These are phyloP conservation scores for Hortaea werneckii DNA, from an alignment of 2,329 filamentous ascomycete genomes.

Conservation along the genomic window DNA sequence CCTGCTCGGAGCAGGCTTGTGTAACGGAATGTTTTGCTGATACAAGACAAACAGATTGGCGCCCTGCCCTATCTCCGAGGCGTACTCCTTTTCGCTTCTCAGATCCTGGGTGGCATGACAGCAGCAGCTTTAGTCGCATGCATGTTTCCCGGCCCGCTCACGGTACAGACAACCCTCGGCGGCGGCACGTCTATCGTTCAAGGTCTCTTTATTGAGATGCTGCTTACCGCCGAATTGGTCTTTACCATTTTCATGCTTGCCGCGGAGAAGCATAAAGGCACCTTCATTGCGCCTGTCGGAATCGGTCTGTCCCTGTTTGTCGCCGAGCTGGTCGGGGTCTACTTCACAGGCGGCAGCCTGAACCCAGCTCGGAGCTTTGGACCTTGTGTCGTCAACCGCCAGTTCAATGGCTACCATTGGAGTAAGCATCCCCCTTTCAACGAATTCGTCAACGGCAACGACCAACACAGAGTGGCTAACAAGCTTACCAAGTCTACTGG, in stretches of 20 bases:
- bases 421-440: constrained; percentile 5
- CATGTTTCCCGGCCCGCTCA: constrained; percentile 29
- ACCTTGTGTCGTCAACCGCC: constrained; percentile 17
- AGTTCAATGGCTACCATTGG: constrained; percentile 24
- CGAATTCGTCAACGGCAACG: too few relatives aligned
- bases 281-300: constrained; percentile 34
- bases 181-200: constrained; percentile 27
- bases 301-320: constrained; percentile 40
- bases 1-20: neutral
- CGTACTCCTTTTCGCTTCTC: constrained; percentile 24
- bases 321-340: constrained; percentile 33
- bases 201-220: constrained; percentile 33
- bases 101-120: constrained; percentile 30
- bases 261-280: constrained; percentile 33
- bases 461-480: neutral
- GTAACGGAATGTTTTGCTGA: neutral
- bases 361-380: constrained; percentile 29
- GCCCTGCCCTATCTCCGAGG: constrained; percentile 27
- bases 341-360: constrained; percentile 28
- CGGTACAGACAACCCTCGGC: constrained; percentile 26
- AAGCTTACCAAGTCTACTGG: constrained; percentile 16
- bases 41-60: constrained; percentile 14
- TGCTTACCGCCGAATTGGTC: constrained; percentile 31
- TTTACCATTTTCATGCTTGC: constrained; percentile 34
- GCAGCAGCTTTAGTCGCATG: constrained; percentile 25